phyloP scores from a whole-genome alignment of 306 rosid species.

The Rubus parviflorus region DNA sequence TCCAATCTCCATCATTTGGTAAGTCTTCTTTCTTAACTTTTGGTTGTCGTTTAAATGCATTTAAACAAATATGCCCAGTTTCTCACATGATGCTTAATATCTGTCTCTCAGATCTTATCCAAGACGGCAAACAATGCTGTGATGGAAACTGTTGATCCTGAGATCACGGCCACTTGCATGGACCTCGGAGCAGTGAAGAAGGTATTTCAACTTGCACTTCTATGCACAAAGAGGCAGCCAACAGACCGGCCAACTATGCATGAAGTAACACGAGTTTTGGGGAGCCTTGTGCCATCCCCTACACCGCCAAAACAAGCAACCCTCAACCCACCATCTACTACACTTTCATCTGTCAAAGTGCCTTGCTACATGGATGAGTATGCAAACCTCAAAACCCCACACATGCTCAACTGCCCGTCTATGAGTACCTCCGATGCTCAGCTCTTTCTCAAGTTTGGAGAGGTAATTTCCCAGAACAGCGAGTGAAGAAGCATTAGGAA shows the following conservation, averaged over 20 bases:
- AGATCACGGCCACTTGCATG: slow-evolving; percentile 71
- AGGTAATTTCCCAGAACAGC: slow-evolving; percentile 88
- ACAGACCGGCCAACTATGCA: slow-evolving; percentile 86
- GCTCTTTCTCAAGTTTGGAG: slow-evolving; percentile 86
- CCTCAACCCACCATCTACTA: slow-evolving; percentile 17
- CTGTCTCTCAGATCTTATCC: slow-evolving; percentile 60
- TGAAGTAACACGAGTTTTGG: slow-evolving; percentile 73
- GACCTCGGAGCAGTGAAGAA: slow-evolving; percentile 82
- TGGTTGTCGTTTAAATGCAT: not conserved
- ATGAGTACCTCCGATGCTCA: slow-evolving; percentile 94
- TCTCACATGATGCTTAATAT: not conserved
- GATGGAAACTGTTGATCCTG: slow-evolving; percentile 90
- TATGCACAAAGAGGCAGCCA: slow-evolving; percentile 82
- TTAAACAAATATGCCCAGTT: slow-evolving; percentile 1
- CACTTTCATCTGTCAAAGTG: slow-evolving; percentile 46
- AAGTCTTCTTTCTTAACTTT: slow-evolving; percentile 10
- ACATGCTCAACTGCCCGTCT: slow-evolving; percentile 71
- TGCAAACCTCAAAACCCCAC: slow-evolving; percentile 74
- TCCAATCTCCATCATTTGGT: slow-evolving; percentile 92
- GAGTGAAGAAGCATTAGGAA: slow-evolving; percentile 33
- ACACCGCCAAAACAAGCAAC: slow-evolving; percentile 36
- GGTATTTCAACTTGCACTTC: slow-evolving; percentile 79
- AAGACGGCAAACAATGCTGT: slow-evolving; percentile 83
- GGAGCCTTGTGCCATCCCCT: slow-evolving; percentile 48
- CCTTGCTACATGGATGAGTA: slow-evolving; percentile 79